Conservation (phyloP, 2,329 filamentous ascomycete genomes). For the Emericellopsis cladophorae region DNA sequence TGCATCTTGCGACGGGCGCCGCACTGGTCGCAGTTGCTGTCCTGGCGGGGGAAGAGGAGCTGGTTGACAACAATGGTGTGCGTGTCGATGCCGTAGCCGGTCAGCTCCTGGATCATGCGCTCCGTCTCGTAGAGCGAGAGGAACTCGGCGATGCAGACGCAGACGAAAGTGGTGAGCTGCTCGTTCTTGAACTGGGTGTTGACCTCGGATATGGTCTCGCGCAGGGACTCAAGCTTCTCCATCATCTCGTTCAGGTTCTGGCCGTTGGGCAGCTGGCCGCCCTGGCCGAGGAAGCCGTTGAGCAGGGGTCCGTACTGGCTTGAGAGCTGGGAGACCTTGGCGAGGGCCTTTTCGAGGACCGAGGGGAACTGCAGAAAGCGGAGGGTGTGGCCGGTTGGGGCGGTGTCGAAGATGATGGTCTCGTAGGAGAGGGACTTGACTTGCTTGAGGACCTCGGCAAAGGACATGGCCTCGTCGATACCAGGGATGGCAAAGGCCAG, state of each 20-base stretch:
- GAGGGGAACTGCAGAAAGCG: constrained; percentile 98
- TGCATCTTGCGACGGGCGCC: constrained; percentile 95
- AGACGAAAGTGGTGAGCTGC: constrained; percentile 91
- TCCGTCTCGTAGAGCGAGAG: constrained; percentile 95
- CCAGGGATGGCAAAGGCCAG: constrained; percentile 94
- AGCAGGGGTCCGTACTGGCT: constrained; percentile 92
- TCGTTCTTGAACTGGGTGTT: constrained; percentile 98
- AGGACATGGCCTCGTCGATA: constrained; percentile 99
- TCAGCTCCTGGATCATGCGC: constrained; percentile 97
- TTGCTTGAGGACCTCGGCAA: constrained; percentile 97
- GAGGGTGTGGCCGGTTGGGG: constrained; percentile 92
- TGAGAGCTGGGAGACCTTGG: constrained; percentile 88
- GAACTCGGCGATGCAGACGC: constrained; percentile 97
- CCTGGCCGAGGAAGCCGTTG: constrained; percentile 78
- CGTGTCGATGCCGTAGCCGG: constrained; percentile 87
- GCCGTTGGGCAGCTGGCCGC: constrained; percentile 69
- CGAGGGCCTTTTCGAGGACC: constrained; percentile 95
- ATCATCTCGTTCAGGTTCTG: constrained; percentile 86
- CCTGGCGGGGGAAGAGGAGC: constrained; percentile 79
- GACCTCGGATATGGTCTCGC: constrained; percentile 87
- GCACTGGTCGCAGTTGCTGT: constrained; percentile 86
- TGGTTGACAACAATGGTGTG: constrained; percentile 98
- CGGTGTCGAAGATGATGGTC: constrained; percentile 97
- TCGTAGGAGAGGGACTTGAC: constrained; percentile 98
- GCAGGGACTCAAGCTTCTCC: constrained; percentile 85